Evolutionary conservation across 805 yeast genomes (phyloP).

Genomic region (Nadsonia fulvescens): DNA sequence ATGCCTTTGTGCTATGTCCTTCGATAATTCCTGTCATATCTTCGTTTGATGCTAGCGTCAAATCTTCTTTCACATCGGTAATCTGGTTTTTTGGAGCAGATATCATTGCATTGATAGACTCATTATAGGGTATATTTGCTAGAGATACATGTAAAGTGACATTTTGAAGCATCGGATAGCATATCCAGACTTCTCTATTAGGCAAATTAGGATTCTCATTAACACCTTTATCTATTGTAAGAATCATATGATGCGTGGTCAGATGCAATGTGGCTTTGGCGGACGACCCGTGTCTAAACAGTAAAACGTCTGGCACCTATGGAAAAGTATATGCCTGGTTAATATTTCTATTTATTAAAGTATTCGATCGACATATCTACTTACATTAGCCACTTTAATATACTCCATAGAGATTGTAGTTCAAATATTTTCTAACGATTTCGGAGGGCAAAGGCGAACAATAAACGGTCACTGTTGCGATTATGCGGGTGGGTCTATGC

Average conservation of each 20-base stretch:
- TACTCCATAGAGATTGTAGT: neutral
- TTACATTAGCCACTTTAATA: neutral
- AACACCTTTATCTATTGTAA: too few relatives aligned
- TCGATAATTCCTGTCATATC: neutral
- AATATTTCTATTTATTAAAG: too few relatives aligned
- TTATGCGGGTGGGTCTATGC: too few relatives aligned
- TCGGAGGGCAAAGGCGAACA: neutral
- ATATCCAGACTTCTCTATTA: too few relatives aligned
- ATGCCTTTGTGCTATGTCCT: neutral
- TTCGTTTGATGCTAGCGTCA: neutral
- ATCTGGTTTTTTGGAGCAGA: neutral
- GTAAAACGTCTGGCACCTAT: conserved; percentile 26
- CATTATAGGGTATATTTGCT: conserved; percentile 6
- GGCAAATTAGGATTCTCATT: too few relatives aligned
- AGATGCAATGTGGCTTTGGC: conserved; percentile 46
- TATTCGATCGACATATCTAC: too few relatives aligned
- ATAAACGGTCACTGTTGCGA: neutral
- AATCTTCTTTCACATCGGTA: neutral
- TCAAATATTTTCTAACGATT: neutral
- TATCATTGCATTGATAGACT: conserved; percentile 10
- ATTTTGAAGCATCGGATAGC: too few relatives aligned
- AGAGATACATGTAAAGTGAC: conserved; percentile 1
- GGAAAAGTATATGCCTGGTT: too few relatives aligned
- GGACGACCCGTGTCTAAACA: conserved; percentile 39
- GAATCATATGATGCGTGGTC: conserved; percentile 64